A percentile compares a stretch with the other conserved stretches of the same genome.
phyloP scores from a whole-genome alignment of 306 rosid genomes.

The Quercus agrifolia region DNA sequence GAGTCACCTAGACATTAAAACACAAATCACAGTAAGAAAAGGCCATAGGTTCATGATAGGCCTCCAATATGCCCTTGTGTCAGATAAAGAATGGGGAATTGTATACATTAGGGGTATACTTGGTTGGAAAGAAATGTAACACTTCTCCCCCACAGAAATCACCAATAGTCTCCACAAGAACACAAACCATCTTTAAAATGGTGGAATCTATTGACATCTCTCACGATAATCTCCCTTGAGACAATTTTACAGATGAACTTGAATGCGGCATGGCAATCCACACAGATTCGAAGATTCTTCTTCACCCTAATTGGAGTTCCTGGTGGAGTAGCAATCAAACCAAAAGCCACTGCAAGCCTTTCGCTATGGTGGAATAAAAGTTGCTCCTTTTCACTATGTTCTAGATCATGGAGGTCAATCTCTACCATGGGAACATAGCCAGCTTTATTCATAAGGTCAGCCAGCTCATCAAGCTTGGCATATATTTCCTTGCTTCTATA shows the following conservation, averaged over 20 bases:
- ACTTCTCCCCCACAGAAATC: constrained; percentile 13
- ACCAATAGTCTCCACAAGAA: constrained; percentile 95
- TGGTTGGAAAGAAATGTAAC: not conserved
- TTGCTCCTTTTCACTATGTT: constrained; percentile 54
- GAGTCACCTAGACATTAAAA: constrained; percentile 53
- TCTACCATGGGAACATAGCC: constrained; percentile 79
- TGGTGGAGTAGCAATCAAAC: constrained; percentile 64
- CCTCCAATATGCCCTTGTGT: not conserved
- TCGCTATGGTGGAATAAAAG: constrained; percentile 76
- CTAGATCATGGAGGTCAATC: constrained; percentile 79
- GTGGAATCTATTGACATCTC: constrained; percentile 86
- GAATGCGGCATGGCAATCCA: constrained; percentile 78
- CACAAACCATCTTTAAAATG: constrained; percentile 82
- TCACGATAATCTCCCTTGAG: constrained; percentile 71
- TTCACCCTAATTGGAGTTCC: constrained; percentile 77
- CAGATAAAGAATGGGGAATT: not conserved
- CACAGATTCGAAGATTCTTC: constrained; percentile 80
- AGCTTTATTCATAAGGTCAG: constrained; percentile 52
- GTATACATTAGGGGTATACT: not conserved
- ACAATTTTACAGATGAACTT: constrained; percentile 59
- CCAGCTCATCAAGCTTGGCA: constrained; percentile 65
- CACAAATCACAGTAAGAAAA: not conserved
- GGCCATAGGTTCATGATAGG: not conserved
- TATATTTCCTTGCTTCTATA: constrained; percentile 67
- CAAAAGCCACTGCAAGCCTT: constrained; percentile 89